Evolutionary conservation across 129 eudicot genomes (phyloP), one percentile per base, ranked within the genome.

Genomic region (Ambrosia trifida): DNA sequence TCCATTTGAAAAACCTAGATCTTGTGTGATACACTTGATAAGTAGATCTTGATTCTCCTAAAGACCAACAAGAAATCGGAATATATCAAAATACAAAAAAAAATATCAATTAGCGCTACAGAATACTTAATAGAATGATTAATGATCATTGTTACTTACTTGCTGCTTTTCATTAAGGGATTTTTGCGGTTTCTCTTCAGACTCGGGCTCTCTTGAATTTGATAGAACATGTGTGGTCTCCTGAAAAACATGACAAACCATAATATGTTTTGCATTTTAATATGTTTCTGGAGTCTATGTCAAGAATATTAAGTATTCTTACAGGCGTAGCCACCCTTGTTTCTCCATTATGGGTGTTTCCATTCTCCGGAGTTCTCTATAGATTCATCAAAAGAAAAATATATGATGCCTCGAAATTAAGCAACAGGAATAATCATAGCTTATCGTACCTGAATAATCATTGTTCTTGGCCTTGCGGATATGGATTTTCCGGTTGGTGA

Each of bases 31-130:
- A 56, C 96, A 92, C 79, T 89, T 86, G 87, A 92, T 83, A 60
- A 92, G 85, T 78, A 89, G 77, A 78, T 92, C 98, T 60, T 92
- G 98, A 60, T 92, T 89, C 77, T 92, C 98, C 98, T 92, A 81
- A n/a, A 74, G 33, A 53, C 20, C 33, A 44, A 69, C 61, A 66
- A 64, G 18, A 66, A 24, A 45, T 84, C 20, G 71, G 51, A 57
- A 7, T 38, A 62, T 5, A 54, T 56, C 8, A 11, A 4, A 4
- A 58, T 0, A 24, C 20, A 9, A 16, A 6, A 64, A 63, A n/a
- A n/a, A 68, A 14, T 0, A 61, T 51, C 44, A 64, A 64, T 24
- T 4, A 10, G 53, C 53, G 14, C 33, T 62, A 18, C 17, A 45
- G 53, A 45, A 66, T 18, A 66, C 16, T 58, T 45, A 14, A 38